Evolutionary conservation across 768 basidiomycete species (phyloP), one percentile per base, ranked within the genome.

Genomic region (Russula sp.): DNA sequence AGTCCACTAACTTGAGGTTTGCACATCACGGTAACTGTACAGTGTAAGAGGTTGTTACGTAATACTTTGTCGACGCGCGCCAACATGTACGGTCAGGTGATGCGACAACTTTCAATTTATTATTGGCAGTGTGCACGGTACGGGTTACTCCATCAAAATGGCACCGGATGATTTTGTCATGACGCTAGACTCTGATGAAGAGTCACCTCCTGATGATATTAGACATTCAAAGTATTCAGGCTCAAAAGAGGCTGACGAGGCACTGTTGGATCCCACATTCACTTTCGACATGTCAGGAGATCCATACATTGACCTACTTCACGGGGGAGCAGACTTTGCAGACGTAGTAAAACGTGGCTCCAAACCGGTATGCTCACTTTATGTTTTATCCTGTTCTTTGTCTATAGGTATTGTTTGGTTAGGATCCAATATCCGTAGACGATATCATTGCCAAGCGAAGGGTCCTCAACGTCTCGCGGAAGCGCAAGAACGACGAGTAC

Each of bases 371-470:
- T 61, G 79, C 72, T 60, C 41, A 51, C 60, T 53, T 32, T 35
- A 20, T n/a, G 13, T 47, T 55, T 62, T 18, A 18, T 29, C 41
- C 13, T 35, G 36, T 57, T 53, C 59, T 38, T 10, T 35, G 36
- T 57, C 50, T 58, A 43, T 60, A 16, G 14, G 45, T 18, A 18
- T 22, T 25, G 34, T 59, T 60, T 67, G 48, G 66, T 56, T 65
- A 91, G 87, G 76, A 82, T 70, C 86, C 86, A n/a, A 83, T 96
- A 56, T 91, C 87, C 48, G 86, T 98, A 10, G 89, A 96, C 72
- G 92, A 96, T 69, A 95, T 98, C 63, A 95, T 98, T 72, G 85
- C 86, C 54, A 81, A 87, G 59, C 80, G 85, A 68, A 81, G 77
- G 69, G 68, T 85, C 60, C 66, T 72, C 65, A 68, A 65, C 38